A percentile compares a stretch with the other conserved stretches of the same genome.
Evolutionary conservation across 1,284 basidiomycete species (phyloP).

Genomic region (Irpex sp.): DNA sequence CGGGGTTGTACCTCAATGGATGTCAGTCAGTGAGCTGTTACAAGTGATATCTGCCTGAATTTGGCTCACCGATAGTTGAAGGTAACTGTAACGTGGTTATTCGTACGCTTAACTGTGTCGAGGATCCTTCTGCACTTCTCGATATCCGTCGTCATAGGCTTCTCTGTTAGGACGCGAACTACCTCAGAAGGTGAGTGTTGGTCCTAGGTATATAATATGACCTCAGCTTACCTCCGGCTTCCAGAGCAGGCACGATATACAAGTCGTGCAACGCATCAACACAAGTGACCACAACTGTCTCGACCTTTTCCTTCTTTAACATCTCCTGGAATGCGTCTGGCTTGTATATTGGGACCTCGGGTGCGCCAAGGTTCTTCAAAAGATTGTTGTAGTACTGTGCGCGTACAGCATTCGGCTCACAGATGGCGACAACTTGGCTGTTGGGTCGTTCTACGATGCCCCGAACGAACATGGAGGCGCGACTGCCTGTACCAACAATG

Average conservation of each 20-base stretch:
- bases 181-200: neutral
- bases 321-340: slow-evolving; percentile 44
- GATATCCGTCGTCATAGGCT: slow-evolving; percentile 52
- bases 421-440: slow-evolving; percentile 41
- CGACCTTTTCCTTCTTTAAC: slow-evolving; percentile 44
- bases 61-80: slow-evolving; percentile 39
- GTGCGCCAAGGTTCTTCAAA: slow-evolving; percentile 34
- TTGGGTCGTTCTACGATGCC: slow-evolving; percentile 37
- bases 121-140: slow-evolving; percentile 46
- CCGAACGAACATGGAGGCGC: slow-evolving; percentile 41
- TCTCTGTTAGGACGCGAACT: slow-evolving; percentile 48
- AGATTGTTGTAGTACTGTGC: slow-evolving; percentile 46
- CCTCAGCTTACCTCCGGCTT: slow-evolving; percentile 32
- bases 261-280: slow-evolving; percentile 47
- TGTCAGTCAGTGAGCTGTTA: no score
- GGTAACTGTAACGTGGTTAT: slow-evolving; percentile 40
- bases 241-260: slow-evolving; percentile 43
- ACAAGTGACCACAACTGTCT: slow-evolving; percentile 50
- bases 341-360: slow-evolving; percentile 36
- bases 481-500: slow-evolving; percentile 38
- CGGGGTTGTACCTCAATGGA: slow-evolving; percentile 43
- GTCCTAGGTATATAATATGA: neutral
- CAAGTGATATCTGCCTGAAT: neutral
- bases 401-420: slow-evolving; percentile 45
- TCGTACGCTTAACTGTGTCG: slow-evolving; percentile 39